A percentile compares a stretch with the other conserved stretches of the same genome.
These are phyloP conservation scores for Epicoccum sorghinum DNA, from an alignment of 2,329 filamentous ascomycete species.

Conservation along the genomic window DNA sequence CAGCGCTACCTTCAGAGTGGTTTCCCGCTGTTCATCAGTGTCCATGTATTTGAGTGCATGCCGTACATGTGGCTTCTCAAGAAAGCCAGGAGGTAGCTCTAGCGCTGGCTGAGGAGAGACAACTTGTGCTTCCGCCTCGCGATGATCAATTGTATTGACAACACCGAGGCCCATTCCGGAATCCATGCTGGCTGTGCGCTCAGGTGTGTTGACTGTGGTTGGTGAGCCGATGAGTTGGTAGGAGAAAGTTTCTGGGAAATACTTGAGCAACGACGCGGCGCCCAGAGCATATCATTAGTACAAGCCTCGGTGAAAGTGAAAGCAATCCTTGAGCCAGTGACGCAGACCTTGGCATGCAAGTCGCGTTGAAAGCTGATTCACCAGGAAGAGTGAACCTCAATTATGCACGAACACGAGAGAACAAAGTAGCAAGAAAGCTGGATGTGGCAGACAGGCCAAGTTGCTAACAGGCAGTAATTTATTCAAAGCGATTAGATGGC, in stretches of 20 bases:
- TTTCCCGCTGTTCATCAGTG: slow-evolving; percentile 11
- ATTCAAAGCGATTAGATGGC: slow-evolving; percentile 11
- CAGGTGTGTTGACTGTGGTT: not conserved
- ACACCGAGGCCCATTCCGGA: slow-evolving; percentile 5
- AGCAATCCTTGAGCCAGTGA: too few relatives aligned
- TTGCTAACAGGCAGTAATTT: not conserved
- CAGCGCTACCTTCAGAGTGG: slow-evolving; percentile 12
- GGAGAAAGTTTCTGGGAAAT: too few relatives aligned
- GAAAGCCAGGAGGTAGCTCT: slow-evolving; percentile 5
- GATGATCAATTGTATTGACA: not conserved
- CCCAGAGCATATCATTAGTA: too few relatives aligned
- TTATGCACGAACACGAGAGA: not conserved
- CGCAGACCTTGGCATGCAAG: too few relatives aligned
- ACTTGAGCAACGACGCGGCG: too few relatives aligned
- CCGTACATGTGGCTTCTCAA: slow-evolving; percentile 21
- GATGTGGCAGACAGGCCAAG: not conserved
- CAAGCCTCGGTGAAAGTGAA: too few relatives aligned
- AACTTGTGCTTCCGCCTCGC: not conserved
- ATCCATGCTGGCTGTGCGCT: slow-evolving; percentile 3
- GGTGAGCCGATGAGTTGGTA: not conserved
- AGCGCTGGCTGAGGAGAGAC: not conserved
- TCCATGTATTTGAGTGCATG: slow-evolving; percentile 21
- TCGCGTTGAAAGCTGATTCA: too few relatives aligned
- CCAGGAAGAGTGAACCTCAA: too few relatives aligned
- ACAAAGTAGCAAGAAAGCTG: not conserved